Conservation (phyloP, 495 filamentous ascomycete genomes). For the Aspergillus sclerotioniger region DNA sequence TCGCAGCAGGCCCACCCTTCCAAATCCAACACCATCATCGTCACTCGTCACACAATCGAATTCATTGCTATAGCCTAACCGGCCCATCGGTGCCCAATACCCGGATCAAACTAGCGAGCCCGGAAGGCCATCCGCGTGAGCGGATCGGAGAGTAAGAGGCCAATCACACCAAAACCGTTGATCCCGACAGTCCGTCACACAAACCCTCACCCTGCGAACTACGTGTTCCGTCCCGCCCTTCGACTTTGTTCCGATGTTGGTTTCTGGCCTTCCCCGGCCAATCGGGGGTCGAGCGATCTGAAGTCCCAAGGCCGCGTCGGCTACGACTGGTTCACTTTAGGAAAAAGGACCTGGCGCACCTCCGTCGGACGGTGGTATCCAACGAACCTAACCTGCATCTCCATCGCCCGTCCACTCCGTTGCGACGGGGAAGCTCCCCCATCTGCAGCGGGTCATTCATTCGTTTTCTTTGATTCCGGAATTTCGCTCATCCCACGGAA, state of each 20-base stretch:
- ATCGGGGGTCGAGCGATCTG: not conserved
- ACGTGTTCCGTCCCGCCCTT: slow-evolving; percentile 5
- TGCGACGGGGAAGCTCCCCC: not conserved
- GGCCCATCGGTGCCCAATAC: slow-evolving; percentile 6
- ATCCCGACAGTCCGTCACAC: slow-evolving; percentile 7
- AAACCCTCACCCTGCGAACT: slow-evolving; percentile 7
- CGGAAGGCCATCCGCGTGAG: slow-evolving; percentile 6
- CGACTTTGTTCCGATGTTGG: not conserved
- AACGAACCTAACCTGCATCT: not conserved
- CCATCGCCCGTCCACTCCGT: not conserved
- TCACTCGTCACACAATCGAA: not conserved
- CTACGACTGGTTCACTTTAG: not conserved
- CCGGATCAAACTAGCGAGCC: slow-evolving; percentile 6
- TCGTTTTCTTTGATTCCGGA: not conserved
- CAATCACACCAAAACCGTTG: slow-evolving; percentile 8
- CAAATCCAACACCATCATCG: not conserved
- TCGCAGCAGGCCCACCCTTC: not conserved
- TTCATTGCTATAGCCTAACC: slow-evolving; percentile 5
- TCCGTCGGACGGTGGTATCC: not conserved
- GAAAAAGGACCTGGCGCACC: not conserved
- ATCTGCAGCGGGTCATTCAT: not conserved
- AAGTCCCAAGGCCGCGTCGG: not conserved
- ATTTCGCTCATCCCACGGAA: slow-evolving; percentile 3
- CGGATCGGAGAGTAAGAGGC: slow-evolving; percentile 8
- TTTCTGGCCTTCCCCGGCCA: not conserved